phyloP scores from a whole-genome alignment of 2,329 filamentous ascomycete genomes.

The Alternaria incomplexa region DNA sequence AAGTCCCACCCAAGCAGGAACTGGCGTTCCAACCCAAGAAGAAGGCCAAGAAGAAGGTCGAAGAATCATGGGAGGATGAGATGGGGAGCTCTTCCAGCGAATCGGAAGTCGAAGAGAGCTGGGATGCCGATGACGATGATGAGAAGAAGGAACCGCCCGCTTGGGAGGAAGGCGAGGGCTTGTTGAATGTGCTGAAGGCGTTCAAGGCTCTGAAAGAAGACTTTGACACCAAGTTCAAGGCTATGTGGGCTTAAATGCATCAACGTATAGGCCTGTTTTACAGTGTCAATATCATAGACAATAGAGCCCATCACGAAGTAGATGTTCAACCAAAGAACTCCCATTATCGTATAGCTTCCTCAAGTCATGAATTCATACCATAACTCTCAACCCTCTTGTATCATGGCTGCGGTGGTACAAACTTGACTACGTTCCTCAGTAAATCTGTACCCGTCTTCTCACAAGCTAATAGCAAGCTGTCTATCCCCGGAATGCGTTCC shows the following conservation, averaged over 20 bases:
- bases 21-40: conserved; percentile 48
- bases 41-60: conserved; percentile 44
- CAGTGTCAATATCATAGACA: not conserved
- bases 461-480: conserved; percentile 30
- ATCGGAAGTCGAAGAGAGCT: conserved; percentile 30
- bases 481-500: conserved; percentile 30
- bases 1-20: conserved; percentile 34
- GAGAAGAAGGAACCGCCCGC: conserved; percentile 34
- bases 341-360: not conserved
- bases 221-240: conserved; percentile 69
- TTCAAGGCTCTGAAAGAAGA: conserved; percentile 64
- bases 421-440: conserved; percentile 35
- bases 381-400: not conserved
- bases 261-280: not conserved
- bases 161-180: conserved; percentile 54
- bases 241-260: conserved; percentile 61
- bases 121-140: conserved; percentile 33
- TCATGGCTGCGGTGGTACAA: conserved; percentile 11
- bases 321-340: not conserved
- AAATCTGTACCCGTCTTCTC: conserved; percentile 25
- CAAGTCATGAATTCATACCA: not conserved
- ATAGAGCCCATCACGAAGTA: not conserved
- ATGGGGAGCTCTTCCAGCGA: conserved; percentile 41
- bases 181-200: conserved; percentile 64
- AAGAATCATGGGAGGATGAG: conserved; percentile 50